Base-by-base conservation (phyloP, 2,329 filamentous ascomycete genomes). In the Aspergillus eucalypticola region DNA sequence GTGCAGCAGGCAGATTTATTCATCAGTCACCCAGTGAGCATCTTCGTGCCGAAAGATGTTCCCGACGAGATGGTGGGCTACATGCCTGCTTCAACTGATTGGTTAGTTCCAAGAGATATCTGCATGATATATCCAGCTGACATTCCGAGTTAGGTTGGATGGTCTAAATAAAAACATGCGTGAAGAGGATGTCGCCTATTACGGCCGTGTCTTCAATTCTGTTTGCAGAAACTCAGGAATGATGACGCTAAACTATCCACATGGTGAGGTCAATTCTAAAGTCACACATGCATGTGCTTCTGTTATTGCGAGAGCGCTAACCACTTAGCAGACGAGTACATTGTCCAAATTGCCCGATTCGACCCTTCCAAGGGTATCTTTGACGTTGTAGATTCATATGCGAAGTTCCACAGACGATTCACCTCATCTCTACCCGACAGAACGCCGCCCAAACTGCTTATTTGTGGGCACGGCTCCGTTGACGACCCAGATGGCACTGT, bases 301-400 rank as follows among this genome's bases (percentile, higher is more conserved):
- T 25, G 32, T 0, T 5, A 35, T 35, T 5, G 4, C 11, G 10
- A 13, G 11, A 2, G 5, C 19, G 15, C 54, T 57, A 59, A 61
- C n/a, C 3, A 19, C n/a, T 17, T 17, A n/a, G 59, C 59, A 80
- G 83, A 88, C 65, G 84, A 88, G 70, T 95, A 92, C 74, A 91
- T 95, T 66, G 83, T 89, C 5, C 91, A 95, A 72, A 86, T 94
- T 25, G 90, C 91, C 1, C 88, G 91, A 19, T 95, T 95, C 71
- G 91, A 95, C 66, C 91, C 91, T 0, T 87, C 90, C 50, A 95
- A 94, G 77, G 91, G 91, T 8, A 92, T 94, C 44, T 86, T 88
- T 0, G 89, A 90, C 54, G 89, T 92, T 7, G 84, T 95, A 59
- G 86, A 90, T 63, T 84, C 89, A 0, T 95, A 93, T 64, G 88